Evolutionary conservation across 2,329 filamentous ascomycete genomes (phyloP).

Genomic region (Cladosporium cucumerinum): DNA sequence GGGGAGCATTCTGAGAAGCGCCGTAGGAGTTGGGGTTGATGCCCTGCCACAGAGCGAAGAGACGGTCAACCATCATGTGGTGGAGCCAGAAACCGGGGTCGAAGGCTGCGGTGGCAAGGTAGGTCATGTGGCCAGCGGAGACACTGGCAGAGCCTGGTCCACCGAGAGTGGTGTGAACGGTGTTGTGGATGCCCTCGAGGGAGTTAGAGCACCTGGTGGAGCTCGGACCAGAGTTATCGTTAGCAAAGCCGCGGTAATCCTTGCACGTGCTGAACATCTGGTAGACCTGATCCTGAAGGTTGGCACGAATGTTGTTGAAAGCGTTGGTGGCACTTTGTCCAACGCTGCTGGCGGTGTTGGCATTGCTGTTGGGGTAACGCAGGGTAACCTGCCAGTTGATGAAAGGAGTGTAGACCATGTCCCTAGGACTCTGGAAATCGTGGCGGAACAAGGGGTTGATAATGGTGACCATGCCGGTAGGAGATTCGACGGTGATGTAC

Average conservation of each 20-base stretch:
- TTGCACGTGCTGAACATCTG: slow-evolving; percentile 33
- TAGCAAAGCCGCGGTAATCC: slow-evolving; percentile 32
- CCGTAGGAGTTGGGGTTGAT: slow-evolving; percentile 19
- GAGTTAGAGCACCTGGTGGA: slow-evolving; percentile 30
- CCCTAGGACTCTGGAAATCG: slow-evolving; percentile 22
- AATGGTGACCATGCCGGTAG: slow-evolving; percentile 15
- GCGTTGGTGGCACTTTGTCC: slow-evolving; percentile 20
- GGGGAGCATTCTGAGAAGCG: slow-evolving; percentile 17
- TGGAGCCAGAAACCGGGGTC: slow-evolving; percentile 37
- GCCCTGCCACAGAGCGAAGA: slow-evolving; percentile 35
- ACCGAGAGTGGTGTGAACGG: slow-evolving; percentile 31
- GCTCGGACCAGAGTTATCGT: slow-evolving; percentile 27
- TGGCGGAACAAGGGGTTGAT: slow-evolving; percentile 22
- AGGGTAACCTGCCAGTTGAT: slow-evolving; percentile 29
- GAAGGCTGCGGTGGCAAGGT: slow-evolving; percentile 30
- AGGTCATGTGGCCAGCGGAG: slow-evolving; percentile 32
- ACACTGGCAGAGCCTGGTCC: slow-evolving; percentile 22
- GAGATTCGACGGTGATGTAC: slow-evolving; percentile 26
- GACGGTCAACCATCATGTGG: slow-evolving; percentile 35
- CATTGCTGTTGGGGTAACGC: slow-evolving; percentile 31
- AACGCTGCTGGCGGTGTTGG: slow-evolving; percentile 22
- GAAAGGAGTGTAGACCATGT: slow-evolving; percentile 31
- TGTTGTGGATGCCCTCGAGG: slow-evolving; percentile 37
- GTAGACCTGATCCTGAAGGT: slow-evolving; percentile 34
- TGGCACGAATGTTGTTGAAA: slow-evolving; percentile 30